Evolutionary conservation across 148 eudicot genomes (phyloP).

Genomic region (Suaeda aralocaspica): DNA sequence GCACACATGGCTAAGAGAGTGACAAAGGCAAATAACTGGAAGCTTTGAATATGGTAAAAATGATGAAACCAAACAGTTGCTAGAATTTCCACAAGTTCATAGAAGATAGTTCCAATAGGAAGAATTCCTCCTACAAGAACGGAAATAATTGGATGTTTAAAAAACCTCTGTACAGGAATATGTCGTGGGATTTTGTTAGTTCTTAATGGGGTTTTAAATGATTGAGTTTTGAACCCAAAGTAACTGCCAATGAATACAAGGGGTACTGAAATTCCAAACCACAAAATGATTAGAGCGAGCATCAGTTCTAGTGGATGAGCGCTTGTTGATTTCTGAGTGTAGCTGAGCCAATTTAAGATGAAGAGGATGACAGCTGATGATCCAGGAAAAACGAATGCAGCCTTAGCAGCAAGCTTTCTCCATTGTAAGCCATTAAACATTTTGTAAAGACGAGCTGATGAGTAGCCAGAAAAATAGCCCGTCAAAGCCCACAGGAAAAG

Average conservation of each 20-base stretch:
- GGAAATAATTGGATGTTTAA: constrained; percentile 31
- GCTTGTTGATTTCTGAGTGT: constrained; percentile 36
- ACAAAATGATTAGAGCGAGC: constrained; percentile 35
- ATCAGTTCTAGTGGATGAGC: constrained; percentile 34
- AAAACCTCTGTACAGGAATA: constrained; percentile 40
- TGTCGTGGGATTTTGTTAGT: constrained; percentile 40
- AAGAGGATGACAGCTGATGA: constrained; percentile 29
- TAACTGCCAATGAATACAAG: constrained; percentile 43
- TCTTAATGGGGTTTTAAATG: constrained; percentile 31
- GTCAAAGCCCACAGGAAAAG: constrained; percentile 42
- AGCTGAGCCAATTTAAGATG: constrained; percentile 27
- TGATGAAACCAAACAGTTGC: constrained; percentile 41
- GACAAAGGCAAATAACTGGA: constrained; percentile 34
- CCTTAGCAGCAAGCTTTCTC: constrained; percentile 31
- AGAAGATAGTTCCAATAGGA: constrained; percentile 34
- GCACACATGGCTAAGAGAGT: constrained; percentile 37
- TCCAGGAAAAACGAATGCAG: constrained; percentile 39
- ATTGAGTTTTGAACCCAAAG: constrained; percentile 31
- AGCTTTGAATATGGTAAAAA: constrained; percentile 38
- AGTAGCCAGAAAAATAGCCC: constrained; percentile 43
- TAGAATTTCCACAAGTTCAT: constrained; percentile 33
- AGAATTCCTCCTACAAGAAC: constrained; percentile 37
- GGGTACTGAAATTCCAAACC: constrained; percentile 38
- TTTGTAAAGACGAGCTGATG: constrained; percentile 37
- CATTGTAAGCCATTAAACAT: constrained; percentile 42